These are phyloP conservation scores for Zychaea mexicana DNA, from an alignment of 371 early-diverging fungal genomes.

Conservation along the genomic window DNA sequence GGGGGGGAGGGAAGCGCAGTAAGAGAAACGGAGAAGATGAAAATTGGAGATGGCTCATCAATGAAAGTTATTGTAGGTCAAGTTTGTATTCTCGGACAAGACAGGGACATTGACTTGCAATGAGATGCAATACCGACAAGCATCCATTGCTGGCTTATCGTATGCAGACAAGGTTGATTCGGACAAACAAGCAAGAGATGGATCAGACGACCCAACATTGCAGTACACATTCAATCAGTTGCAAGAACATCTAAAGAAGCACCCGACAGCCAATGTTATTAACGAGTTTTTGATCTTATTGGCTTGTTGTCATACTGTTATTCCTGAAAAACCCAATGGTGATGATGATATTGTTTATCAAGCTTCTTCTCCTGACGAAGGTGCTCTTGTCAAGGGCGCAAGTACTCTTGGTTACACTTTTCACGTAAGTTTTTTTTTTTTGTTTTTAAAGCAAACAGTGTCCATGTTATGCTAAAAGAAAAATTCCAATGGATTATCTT, in stretches of 20 bases:
- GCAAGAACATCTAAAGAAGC: constrained; percentile 61
- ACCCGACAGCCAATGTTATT: constrained; percentile 65
- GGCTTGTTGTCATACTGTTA: constrained; percentile 96
- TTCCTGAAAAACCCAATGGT: constrained; percentile 84
- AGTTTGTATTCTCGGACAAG: constrained; percentile 87
- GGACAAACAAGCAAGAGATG: constrained; percentile 74
- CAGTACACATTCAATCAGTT: constrained; percentile 72
- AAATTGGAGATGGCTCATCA: background rate
- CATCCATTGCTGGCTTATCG: constrained; percentile 76
- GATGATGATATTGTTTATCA: constrained; percentile 78
- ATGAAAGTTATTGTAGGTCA: constrained; percentile 45
- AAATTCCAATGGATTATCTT: constrained; percentile 2
- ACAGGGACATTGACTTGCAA: constrained; percentile 98
- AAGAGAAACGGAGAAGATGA: background rate
- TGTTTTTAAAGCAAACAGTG: too few relatives aligned
- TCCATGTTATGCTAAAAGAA: too few relatives aligned
- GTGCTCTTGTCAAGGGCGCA: constrained; percentile 87
- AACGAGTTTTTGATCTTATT: constrained; percentile 83
- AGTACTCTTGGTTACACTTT: constrained; percentile 64
- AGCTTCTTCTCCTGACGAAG: constrained; percentile 92
- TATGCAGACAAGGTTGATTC: constrained; percentile 81
- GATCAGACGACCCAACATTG: constrained; percentile 59
- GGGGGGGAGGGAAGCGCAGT: background rate
- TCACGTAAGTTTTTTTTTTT: constrained; percentile 28
- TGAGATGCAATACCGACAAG: constrained; percentile 93